Base-by-base conservation (phyloP, 2,329 filamentous ascomycete genomes). In the Dactylonectria macrodidyma region DNA sequence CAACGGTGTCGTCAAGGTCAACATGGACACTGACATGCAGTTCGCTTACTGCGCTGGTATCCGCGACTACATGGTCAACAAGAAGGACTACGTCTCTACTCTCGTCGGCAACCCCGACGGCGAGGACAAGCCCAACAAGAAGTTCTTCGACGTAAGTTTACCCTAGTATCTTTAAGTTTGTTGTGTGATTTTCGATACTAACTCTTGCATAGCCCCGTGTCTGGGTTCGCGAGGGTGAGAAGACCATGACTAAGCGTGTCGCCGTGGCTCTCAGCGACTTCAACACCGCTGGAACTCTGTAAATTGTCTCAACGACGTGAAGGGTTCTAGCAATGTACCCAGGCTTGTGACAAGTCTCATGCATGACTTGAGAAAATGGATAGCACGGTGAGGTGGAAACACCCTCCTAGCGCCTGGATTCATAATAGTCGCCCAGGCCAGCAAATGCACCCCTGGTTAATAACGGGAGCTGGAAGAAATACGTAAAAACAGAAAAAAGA, bases 101-200 rank as follows among this genome's bases (percentile, higher is more conserved):
- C 89, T 94, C 79, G 92, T 99, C 76, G 96, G 96, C 79, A 99
- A 98, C 90, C 95, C 95, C 74, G 95, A 98, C 58, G 95, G 95
- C 69, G 91, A 90, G 22, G 94, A 97, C 87, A 98, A 98, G 92
- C 95, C 96, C 80, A 99, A 99, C 91, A 99, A 99, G 93, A 98
- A 98, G 87, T 92, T 87, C 87, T 95, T 93, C 78, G 91, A 93
- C 76, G 83, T 82, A 78, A 81, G 81, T 80, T 69, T 62, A 52
- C 8, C 54, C 51, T 48, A 38, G 2, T 33, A 12, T 2, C 10
- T 51, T 24, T n/a, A 19, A 0, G 24, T n/a, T 19, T n/a, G 8
- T 12, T 44, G 34, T 24, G 16, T 26, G 2, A 41, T 26, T 26
- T 9, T 44, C 19, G 11, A 26, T 19, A 11, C 56, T 33, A 48